A percentile compares a stretch with the other conserved stretches of the same genome.
Evolutionary conservation across 441 rosid genomes (phyloP).

Genomic region (Erodium trifolium): DNA sequence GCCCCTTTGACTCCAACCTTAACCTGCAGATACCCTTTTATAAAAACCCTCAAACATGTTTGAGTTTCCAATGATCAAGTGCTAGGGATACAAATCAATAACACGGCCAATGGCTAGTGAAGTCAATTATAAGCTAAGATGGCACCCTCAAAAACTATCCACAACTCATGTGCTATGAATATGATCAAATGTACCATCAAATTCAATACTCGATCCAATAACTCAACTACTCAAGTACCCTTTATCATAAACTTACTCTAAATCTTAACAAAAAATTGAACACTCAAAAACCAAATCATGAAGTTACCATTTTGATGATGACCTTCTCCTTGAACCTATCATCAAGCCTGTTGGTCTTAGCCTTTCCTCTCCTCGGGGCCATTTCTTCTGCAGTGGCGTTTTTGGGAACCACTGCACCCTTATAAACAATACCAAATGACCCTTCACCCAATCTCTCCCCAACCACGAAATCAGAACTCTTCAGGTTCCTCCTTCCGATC

Average conservation of each 20-base stretch:
- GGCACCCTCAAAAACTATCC: background rate
- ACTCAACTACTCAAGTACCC: background rate
- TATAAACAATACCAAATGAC: conserved; percentile 80
- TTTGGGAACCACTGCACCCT: conserved; percentile 68
- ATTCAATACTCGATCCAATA: background rate
- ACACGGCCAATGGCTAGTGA: background rate
- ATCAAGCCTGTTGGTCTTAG: conserved; percentile 23
- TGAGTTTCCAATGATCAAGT: background rate
- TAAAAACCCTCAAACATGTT: background rate
- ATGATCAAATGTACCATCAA: background rate
- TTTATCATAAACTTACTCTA: background rate
- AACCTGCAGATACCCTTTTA: conserved; percentile 41
- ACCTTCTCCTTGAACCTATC: conserved; percentile 60
- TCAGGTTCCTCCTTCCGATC: conserved; percentile 61
- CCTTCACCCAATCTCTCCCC: conserved; percentile 91
- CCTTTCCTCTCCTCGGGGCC: conserved; percentile 32
- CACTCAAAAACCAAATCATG: background rate
- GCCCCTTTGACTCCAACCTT: conserved; percentile 79
- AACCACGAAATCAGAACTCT: conserved; percentile 59
- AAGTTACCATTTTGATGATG: conserved; percentile 68
- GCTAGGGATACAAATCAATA: background rate
- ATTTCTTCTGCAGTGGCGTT: conserved; percentile 36
- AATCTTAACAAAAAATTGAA: background rate
- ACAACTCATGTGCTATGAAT: background rate
- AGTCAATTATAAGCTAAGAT: background rate